Percentiles rank a stretch among this genome's conserved stretches.
phyloP scores from a whole-genome alignment of 305 asterid genomes.

The Solanum hybrid region DNA sequence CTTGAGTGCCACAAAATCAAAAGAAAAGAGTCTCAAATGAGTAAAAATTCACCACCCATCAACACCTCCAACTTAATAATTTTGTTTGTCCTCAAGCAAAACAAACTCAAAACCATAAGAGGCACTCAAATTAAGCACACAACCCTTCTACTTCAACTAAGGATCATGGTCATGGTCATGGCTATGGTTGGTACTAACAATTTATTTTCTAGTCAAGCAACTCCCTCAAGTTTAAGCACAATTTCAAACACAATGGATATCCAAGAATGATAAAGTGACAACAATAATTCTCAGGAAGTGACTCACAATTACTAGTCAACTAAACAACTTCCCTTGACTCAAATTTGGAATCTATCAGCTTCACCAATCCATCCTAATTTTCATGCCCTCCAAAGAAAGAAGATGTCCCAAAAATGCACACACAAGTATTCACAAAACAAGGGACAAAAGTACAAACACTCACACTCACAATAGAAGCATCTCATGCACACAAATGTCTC shows the following conservation, averaged over 20 bases:
- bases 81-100: background rate
- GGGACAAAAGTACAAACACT: background rate
- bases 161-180: background rate
- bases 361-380: background rate
- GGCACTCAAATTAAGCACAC: background rate
- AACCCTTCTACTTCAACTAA: background rate
- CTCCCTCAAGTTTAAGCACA: background rate
- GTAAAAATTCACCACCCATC: background rate
- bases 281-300: background rate
- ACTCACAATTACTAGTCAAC: background rate
- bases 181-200: background rate
- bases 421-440: background rate
- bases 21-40: background rate
- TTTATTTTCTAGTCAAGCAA: no score
- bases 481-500: background rate
- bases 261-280: background rate
- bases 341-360: background rate
- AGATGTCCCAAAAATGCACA: background rate
- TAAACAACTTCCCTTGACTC: background rate
- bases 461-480: background rate
- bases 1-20: background rate
- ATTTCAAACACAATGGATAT: background rate
- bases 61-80: background rate
- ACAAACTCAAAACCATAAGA: background rate
- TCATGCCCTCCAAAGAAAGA: background rate